Percentiles rank a stretch among this genome's conserved stretches.
These are phyloP conservation scores for Amanita subjunquillea DNA, from an alignment of 768 basidiomycete genomes.

Conservation along the genomic window DNA sequence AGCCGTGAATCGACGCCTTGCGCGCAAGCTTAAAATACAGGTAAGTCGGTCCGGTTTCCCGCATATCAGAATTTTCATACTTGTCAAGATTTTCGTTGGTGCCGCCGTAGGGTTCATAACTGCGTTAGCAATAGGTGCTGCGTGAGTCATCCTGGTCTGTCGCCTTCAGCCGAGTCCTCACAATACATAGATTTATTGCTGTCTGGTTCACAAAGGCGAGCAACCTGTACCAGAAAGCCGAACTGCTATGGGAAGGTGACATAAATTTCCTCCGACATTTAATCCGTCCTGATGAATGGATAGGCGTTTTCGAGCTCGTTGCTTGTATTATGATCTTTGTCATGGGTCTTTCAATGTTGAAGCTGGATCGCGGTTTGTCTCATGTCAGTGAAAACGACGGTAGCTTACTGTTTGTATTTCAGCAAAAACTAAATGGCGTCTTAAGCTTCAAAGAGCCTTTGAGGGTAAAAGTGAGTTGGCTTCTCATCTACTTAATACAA, in stretches of 20 bases:
- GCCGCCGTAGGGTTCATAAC: slow-evolving; percentile 65
- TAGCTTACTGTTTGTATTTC: neutral
- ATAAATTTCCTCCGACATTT: slow-evolving; percentile 10
- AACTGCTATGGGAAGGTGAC: slow-evolving; percentile 88
- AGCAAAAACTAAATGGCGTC: slow-evolving; percentile 90
- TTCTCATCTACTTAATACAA: neutral
- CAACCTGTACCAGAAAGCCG: slow-evolving; percentile 76
- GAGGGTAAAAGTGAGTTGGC: slow-evolving; percentile 35
- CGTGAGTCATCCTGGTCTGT: slow-evolving; percentile 25
- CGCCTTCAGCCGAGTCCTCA: neutral
- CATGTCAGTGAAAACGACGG: neutral
- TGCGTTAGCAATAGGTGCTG: slow-evolving; percentile 77
- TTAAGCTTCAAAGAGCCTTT: slow-evolving; percentile 81
- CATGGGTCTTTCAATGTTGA: slow-evolving; percentile 93
- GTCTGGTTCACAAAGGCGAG: slow-evolving; percentile 90
- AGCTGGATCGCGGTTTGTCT: slow-evolving; percentile 67
- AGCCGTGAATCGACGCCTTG: slow-evolving; percentile 24
- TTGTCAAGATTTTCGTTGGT: slow-evolving; percentile 62
- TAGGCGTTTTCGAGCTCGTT: slow-evolving; percentile 62
- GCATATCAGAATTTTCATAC: neutral
- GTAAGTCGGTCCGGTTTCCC: slow-evolving; percentile 17
- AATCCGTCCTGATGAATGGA: neutral
- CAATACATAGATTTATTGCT: slow-evolving; percentile 56
- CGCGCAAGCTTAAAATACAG: slow-evolving; percentile 65
- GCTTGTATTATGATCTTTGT: slow-evolving; percentile 78